These are phyloP conservation scores for Parasarocladium wereldwijsianum DNA, from an alignment of 2,329 filamentous ascomycete genomes.

Conservation along the genomic window DNA sequence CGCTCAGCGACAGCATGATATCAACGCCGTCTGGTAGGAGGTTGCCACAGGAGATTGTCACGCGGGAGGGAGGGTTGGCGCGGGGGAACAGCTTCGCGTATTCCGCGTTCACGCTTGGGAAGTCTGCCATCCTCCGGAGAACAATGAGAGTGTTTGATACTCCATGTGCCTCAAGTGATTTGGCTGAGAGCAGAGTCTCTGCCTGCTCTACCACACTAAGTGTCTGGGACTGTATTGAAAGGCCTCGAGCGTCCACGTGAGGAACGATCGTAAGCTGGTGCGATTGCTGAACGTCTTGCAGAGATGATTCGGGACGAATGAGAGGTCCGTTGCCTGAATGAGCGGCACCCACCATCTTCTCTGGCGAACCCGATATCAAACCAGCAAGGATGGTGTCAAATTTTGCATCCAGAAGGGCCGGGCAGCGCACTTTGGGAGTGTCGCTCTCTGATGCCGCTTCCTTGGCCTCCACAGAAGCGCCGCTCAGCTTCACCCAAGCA, in stretches of 20 bases:
- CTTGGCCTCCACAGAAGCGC: slow-evolving; percentile 38
- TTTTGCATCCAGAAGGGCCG: slow-evolving; percentile 49
- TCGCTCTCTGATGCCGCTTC: slow-evolving; percentile 7
- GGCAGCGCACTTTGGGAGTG: slow-evolving; percentile 31
- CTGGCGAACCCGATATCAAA: slow-evolving; percentile 10
- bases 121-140: slow-evolving; percentile 68
- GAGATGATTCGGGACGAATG: too few relatives aligned
- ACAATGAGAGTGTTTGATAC: slow-evolving; percentile 50
- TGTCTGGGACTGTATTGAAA: slow-evolving; percentile 31
- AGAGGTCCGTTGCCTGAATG: too few relatives aligned
- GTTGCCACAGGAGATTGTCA: slow-evolving; percentile 67
- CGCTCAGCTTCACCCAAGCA: slow-evolving; percentile 51
- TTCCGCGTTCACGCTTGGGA: slow-evolving; percentile 56
- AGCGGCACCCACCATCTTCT: too few relatives aligned
- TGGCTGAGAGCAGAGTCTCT: slow-evolving; percentile 20
- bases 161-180: slow-evolving; percentile 14
- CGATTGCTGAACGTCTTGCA: too few relatives aligned
- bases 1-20: slow-evolving; percentile 42
- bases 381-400: slow-evolving; percentile 31
- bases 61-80: slow-evolving; percentile 72
- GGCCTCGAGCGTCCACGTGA: slow-evolving; percentile 7
- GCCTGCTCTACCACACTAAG: slow-evolving; percentile 31
- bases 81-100: slow-evolving; percentile 62
- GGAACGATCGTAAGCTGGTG: too few relatives aligned
- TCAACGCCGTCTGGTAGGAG: slow-evolving; percentile 44